Evolutionary conservation across 495 filamentous ascomycete species (phyloP), one percentile per base, ranked within the genome.

Genomic region (Podospora didyma): DNA sequence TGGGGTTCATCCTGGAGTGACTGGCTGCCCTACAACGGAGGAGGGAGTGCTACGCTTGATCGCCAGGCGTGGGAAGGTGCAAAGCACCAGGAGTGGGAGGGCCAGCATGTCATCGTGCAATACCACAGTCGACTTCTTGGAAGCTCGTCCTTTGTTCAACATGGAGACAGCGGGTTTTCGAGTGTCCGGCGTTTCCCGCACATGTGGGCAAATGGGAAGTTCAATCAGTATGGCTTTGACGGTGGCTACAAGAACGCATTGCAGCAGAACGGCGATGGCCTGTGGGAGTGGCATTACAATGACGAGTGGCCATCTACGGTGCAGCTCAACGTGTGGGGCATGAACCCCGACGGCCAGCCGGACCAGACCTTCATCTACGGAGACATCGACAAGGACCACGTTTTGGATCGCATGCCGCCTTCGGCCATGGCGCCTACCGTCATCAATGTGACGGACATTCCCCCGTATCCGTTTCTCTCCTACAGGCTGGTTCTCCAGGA

Each of bases 191-290:
- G 83, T 7, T 87, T 82, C 61, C 85, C 85, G 14, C 83, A 87
- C 64, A 64, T 87, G 5, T 86, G 80, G 62, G 75, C 82, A 53
- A 79, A 86, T 37, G 85, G 85, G 0, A 71, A 75, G 0, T 87
- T 79, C 63, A 87, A 87, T 51, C 68, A 82, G 49, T 87, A 78
- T 51, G 83, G 85, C 21, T 86, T 79, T 60, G 85, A 87, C 67
- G 73, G 75, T 10, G 85, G 85, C 2, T 51, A 85, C 39, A 62
- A 73, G 16, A 83, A 84, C 52, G 56, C 69, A 19, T 76, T 86
- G 59, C 67, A 72, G 35, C 77, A 81, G 49, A 73, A 76, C n/a
- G 63, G 62, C 1, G 75, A 80, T 59, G 80, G 81, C 4, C 64
- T 70, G 23, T 87, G 84, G 84, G 75, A 80, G 22, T 79, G 77